Evolutionary conservation across 1,284 basidiomycete species (phyloP).

Genomic region (Leccinum pachyderme): DNA sequence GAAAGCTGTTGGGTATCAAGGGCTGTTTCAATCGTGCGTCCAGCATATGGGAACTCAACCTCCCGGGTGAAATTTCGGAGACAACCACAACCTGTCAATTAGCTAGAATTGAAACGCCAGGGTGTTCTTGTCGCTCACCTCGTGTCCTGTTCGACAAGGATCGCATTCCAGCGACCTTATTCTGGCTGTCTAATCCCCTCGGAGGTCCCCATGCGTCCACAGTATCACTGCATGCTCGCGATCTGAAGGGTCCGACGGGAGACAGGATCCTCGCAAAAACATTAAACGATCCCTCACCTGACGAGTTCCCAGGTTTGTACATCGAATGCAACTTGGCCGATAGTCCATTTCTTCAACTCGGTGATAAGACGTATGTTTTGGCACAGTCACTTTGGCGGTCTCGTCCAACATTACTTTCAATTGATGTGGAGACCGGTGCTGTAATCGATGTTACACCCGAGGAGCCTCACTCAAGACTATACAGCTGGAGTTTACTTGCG

Average conservation of each 20-base stretch:
- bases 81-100: conserved; percentile 19
- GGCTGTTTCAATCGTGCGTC: conserved; percentile 65
- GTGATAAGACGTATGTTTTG: conserved; percentile 35
- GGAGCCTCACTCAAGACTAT: conserved; percentile 23
- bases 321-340: conserved; percentile 46
- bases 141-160: conserved; percentile 39
- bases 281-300: conserved; percentile 36
- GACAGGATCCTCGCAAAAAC: conserved; percentile 34
- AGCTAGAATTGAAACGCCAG: conserved; percentile 40
- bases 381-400: conserved; percentile 54
- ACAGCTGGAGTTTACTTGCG: conserved; percentile 52
- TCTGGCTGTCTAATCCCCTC: conserved; percentile 55
- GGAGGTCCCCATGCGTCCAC: conserved; percentile 65
- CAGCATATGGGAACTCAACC: conserved; percentile 52
- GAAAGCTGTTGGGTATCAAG: conserved; percentile 57
- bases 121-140: conserved; percentile 56
- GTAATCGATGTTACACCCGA: conserved; percentile 42
- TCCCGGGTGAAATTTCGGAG: conserved; percentile 10
- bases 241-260: conserved; percentile 22
- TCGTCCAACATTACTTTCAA: conserved; percentile 45
- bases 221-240: conserved; percentile 45
- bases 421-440: conserved; percentile 35
- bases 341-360: conserved; percentile 44
- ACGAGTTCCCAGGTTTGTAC: conserved; percentile 65
- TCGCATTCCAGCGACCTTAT: conserved; percentile 31